Percentiles rank a stretch among this genome's conserved stretches.
These are phyloP conservation scores for Kockiozyma suomiensis DNA, from an alignment of 805 yeast species.

Conservation along the genomic window DNA sequence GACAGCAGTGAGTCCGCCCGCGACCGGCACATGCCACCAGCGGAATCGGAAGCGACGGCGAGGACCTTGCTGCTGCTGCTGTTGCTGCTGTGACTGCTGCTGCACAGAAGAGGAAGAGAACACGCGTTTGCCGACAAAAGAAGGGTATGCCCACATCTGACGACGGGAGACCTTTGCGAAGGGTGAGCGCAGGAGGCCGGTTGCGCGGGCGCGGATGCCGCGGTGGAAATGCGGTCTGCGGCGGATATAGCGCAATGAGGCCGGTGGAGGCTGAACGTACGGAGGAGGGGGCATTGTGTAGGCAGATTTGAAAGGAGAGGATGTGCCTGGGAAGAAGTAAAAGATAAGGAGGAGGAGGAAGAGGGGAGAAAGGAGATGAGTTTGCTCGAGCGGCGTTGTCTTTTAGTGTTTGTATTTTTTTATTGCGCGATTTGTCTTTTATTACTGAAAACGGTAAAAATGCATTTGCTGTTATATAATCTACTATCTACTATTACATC, in stretches of 20 bases:
- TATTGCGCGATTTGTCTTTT: not conserved
- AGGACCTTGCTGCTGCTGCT: slow-evolving; percentile 18
- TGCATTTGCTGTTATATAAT: not conserved
- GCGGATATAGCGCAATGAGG: slow-evolving; percentile 32
- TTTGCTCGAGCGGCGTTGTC: not conserved
- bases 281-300: slow-evolving; percentile 34
- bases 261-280: slow-evolving; percentile 32
- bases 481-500: too few relatives aligned
- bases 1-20: slow-evolving; percentile 31
- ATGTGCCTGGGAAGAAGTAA: too few relatives aligned
- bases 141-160: slow-evolving; percentile 28
- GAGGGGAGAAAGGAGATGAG: not conserved
- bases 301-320: not conserved
- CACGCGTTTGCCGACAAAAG: slow-evolving; percentile 23
- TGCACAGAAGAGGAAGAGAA: slow-evolving; percentile 9
- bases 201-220: slow-evolving; percentile 26
- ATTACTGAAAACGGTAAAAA: too few relatives aligned
- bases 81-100: slow-evolving; percentile 11
- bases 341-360: slow-evolving; percentile 12
- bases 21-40: slow-evolving; percentile 36
- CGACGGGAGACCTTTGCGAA: slow-evolving; percentile 28
- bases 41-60: slow-evolving; percentile 25
- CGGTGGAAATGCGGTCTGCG: slow-evolving; percentile 26
- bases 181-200: slow-evolving; percentile 30
- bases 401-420: not conserved